Base-by-base conservation (phyloP, 805 yeast genomes). In the Candida quercuum region DNA sequence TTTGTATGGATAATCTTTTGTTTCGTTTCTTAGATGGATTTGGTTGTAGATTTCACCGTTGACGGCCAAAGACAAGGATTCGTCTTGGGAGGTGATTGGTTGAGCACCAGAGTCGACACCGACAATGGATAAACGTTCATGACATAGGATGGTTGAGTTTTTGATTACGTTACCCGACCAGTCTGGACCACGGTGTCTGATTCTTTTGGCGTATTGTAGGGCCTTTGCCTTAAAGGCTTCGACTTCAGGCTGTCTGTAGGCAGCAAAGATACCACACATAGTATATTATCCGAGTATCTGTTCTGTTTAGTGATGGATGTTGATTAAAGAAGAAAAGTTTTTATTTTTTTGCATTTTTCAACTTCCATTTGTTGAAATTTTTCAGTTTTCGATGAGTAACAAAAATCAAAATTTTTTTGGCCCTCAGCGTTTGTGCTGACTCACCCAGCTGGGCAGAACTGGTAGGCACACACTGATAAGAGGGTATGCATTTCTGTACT, bases 41-140 rank as follows among this genome's bases (percentile, higher is more conserved):
- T 93, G 99, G 82, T 93, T 93, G 71, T 93, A 93, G 57, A 93
- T 91, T 69, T 93, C 99, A 54, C 98, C 99, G 72, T 93, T 93
- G 61, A 93, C 99, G 43, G 94, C 78, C 46, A 93, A 70, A 25
- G 78, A 64, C 59, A 76, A 76, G 52, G 80, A 66, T 43, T 74
- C 94, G 53, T 88, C 95, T 39, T 73, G 69, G 43, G 86, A 83
- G 46, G 81, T 72, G 67, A 93, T 84, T 50, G 99, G 99, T 70
- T 93, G 99, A 47, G 99, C 96, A 59, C 99, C 99, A 32, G 96
- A 72, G 63, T 88, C 97, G 52, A 93, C 73, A 53, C 99, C 99
- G 45, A 93, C 99, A 60, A 93, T 89, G 49, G 98, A 94, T 61
- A 93, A 74, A 72, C 99, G 86, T 72, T 93, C 99, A 63, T 93